Percentiles rank a stretch among this genome's conserved stretches.
Conservation (phyloP, 1,284 basidiomycete species). For the Rhodotorula sp. region DNA sequence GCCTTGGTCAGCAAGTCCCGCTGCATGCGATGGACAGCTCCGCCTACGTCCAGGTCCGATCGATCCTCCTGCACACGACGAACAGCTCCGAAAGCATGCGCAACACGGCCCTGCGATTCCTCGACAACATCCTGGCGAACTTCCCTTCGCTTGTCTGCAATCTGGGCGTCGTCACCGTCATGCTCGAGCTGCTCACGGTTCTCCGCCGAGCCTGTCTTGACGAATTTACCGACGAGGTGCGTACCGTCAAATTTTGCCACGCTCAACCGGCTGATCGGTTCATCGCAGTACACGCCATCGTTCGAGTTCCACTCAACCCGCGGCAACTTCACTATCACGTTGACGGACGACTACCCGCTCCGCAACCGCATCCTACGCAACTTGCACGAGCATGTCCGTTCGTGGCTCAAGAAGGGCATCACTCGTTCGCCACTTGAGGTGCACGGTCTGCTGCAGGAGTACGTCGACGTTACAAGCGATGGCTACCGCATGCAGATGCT, state of each 20-base stretch:
- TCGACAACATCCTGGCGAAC: constrained; percentile 81
- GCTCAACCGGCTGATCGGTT: neutral
- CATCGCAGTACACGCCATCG: constrained; percentile 73
- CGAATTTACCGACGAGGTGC: constrained; percentile 85
- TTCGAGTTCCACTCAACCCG: constrained; percentile 77
- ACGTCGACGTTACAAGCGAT: constrained; percentile 29
- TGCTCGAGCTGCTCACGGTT: constrained; percentile 88
- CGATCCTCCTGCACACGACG: constrained; percentile 73
- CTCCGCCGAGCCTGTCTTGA: constrained; percentile 84
- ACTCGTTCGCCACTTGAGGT: constrained; percentile 86
- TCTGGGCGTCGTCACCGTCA: constrained; percentile 76
- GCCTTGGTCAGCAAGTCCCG: constrained; percentile 69
- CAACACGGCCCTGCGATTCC: constrained; percentile 74
- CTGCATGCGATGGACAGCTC: constrained; percentile 73
- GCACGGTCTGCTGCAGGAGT: constrained; percentile 75
- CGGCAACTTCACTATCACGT: constrained; percentile 67
- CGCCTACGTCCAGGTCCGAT: constrained; percentile 71
- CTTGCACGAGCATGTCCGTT: constrained; percentile 68
- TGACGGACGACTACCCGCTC: constrained; percentile 82
- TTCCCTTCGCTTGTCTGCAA: constrained; percentile 95
- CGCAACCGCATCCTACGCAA: constrained; percentile 79
- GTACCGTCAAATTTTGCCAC: constrained; percentile 31
- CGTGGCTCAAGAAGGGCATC: constrained; percentile 82
- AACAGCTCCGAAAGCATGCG: constrained; percentile 80
- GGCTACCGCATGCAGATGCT: constrained; percentile 17